Evolutionary conservation across 1,139 yeast species (phyloP).

Genomic region (Saccharomyces hybrid): DNA sequence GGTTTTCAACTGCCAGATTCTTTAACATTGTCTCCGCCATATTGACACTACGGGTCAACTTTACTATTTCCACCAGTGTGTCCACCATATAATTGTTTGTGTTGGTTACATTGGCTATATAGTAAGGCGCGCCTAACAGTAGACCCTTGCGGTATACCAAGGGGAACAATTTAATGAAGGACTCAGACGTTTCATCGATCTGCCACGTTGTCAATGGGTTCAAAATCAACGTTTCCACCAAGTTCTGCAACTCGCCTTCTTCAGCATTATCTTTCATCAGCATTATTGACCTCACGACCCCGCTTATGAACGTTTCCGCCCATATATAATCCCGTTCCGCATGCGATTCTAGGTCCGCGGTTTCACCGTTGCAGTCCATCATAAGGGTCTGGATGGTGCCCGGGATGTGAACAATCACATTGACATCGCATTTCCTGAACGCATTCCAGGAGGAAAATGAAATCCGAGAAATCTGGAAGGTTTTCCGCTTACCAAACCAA

Average conservation of each 20-base stretch:
- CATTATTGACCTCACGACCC: constrained; percentile 64
- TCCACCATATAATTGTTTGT: constrained; percentile 80
- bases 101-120: constrained; percentile 44
- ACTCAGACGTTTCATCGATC: constrained; percentile 33
- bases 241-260: constrained; percentile 58
- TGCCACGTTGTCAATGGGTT: constrained; percentile 54
- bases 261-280: constrained; percentile 64
- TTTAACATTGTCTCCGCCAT: constrained; percentile 53
- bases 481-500: constrained; percentile 67
- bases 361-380: constrained; percentile 46
- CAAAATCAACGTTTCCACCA: constrained; percentile 54
- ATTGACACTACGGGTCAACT: constrained; percentile 61
- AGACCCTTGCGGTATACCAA: constrained; percentile 61
- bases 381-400: constrained; percentile 77
- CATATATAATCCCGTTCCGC: constrained; percentile 44
- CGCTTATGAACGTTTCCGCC: constrained; percentile 77
- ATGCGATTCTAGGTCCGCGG: constrained; percentile 22
- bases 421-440: constrained; percentile 63
- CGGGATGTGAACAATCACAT: constrained; percentile 66
- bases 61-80: constrained; percentile 63
- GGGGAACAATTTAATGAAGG: constrained; percentile 45
- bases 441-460: constrained; percentile 63
- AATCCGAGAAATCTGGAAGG: constrained; percentile 73
- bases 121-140: constrained; percentile 54
- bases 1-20: constrained; percentile 21